A percentile compares a stretch with the other conserved stretches of the same genome.
Conservation (phyloP, 164 flowering plant genomes). For the grape (Vitis vinifera) region DNA sequence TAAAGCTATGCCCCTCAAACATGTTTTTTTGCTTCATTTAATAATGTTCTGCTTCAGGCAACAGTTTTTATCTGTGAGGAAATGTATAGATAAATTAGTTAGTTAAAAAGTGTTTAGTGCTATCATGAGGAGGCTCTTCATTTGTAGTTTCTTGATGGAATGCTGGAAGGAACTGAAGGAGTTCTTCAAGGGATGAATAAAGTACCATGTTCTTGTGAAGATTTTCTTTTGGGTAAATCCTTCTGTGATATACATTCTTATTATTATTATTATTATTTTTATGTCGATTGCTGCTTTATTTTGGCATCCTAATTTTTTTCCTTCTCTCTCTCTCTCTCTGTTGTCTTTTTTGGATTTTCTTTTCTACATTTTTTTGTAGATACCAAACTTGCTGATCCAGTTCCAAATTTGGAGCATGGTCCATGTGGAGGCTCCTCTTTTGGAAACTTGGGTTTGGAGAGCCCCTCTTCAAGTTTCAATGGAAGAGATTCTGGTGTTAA, state of each 20-base stretch:
- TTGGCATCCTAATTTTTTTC: background rate
- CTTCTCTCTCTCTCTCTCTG: background rate
- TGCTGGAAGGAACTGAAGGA: conserved; percentile 32
- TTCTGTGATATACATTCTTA: background rate
- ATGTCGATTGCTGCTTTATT: background rate
- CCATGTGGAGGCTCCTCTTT: conserved; percentile 19
- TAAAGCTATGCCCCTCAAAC: no score
- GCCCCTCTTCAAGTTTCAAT: conserved; percentile 14
- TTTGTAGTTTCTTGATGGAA: conserved; percentile 37
- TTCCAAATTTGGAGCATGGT: conserved; percentile 23
- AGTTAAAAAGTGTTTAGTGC: background rate
- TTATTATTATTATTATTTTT: background rate
- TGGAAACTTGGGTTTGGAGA: conserved; percentile 23
- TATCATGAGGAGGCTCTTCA: background rate
- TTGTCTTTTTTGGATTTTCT: background rate
- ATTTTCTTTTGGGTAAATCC: conserved; percentile 44
- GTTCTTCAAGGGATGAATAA: conserved; percentile 27
- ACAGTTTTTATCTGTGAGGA: no score
- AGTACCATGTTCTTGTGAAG: conserved; percentile 36
- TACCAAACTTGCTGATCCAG: conserved; percentile 28
- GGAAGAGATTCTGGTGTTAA: conserved; percentile 21
- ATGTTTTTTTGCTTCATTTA: no score
- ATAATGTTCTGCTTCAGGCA: no score
- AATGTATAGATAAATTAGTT: no score
- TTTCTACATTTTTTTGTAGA: conserved; percentile 21